phyloP scores from a whole-genome alignment of 2,329 filamentous ascomycete genomes.

The Fusarium sp. region DNA sequence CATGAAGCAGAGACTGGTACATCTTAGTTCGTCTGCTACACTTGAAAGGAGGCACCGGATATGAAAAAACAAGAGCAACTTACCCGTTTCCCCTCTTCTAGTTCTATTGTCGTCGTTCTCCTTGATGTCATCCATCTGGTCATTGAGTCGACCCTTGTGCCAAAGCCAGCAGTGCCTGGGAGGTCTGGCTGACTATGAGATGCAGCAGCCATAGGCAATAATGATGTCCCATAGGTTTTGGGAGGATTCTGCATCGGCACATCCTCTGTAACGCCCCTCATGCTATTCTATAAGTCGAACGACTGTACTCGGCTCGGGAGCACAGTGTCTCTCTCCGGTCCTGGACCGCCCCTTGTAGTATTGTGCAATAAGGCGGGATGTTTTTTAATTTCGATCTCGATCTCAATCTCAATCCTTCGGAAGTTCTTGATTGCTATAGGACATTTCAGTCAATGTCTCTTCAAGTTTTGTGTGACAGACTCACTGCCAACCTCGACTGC shows the following conservation, averaged over 20 bases:
- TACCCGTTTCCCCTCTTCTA: constrained; percentile 11
- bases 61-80: neutral
- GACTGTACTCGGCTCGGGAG: neutral
- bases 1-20: neutral
- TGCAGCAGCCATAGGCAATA: constrained; percentile 3
- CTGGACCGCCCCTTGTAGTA: neutral
- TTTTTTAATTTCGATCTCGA: constrained; percentile 6
- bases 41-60: neutral
- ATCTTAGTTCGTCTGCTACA: neutral
- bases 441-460: neutral
- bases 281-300: neutral
- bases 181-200: constrained; percentile 16
- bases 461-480: neutral
- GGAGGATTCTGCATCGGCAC: neutral
- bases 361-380: neutral
- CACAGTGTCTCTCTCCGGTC: neutral
- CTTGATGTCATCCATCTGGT: neutral
- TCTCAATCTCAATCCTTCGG: constrained; percentile 9
- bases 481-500: constrained; percentile 24
- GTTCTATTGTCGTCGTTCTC: constrained; percentile 1
- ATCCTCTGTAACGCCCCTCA: neutral
- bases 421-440: constrained; percentile 14
- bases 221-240: neutral
- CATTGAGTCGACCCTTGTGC: constrained; percentile 6
- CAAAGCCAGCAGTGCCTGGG: constrained; percentile 5